Conservation (phyloP, 2,329 filamentous ascomycete species). For the Hypoxylon sp. region DNA sequence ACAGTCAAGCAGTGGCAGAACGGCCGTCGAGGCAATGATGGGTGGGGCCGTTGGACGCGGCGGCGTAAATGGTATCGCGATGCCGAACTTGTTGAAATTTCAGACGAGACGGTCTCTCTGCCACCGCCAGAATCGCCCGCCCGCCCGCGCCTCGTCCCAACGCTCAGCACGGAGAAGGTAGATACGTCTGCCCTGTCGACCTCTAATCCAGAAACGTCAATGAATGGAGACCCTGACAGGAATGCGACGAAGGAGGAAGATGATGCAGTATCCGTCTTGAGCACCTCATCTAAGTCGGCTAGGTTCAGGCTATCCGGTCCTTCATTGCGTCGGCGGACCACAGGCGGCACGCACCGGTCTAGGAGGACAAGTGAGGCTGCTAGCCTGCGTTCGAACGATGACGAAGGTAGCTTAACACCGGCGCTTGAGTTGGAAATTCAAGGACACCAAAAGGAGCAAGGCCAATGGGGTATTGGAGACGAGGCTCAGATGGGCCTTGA, state of each 20-base stretch:
- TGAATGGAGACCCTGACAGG: constrained; percentile 28
- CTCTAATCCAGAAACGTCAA: constrained; percentile 38
- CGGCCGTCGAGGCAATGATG: constrained; percentile 84
- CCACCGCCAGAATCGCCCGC: constrained; percentile 49
- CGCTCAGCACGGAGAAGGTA: constrained; percentile 41
- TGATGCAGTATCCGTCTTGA: constrained; percentile 49
- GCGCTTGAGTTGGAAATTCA: constrained; percentile 66
- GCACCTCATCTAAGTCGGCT: constrained; percentile 51
- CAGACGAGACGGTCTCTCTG: constrained; percentile 50
- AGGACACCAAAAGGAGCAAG: constrained; percentile 66
- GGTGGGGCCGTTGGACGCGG: constrained; percentile 94
- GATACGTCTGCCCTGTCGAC: constrained; percentile 24
- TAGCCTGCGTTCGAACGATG: constrained; percentile 56
- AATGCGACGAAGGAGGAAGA: constrained; percentile 44
- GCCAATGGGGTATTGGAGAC: constrained; percentile 83
- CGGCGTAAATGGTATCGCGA: constrained; percentile 97
- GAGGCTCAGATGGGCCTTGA: constrained; percentile 87
- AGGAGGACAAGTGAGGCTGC: constrained; percentile 60
- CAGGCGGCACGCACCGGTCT: constrained; percentile 52
- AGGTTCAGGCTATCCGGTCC: constrained; percentile 46
- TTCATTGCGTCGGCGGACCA: constrained; percentile 45
- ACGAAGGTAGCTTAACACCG: constrained; percentile 49
- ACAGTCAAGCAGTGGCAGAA: constrained; percentile 79
- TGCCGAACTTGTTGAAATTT: constrained; percentile 89
- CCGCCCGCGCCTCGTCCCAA: constrained; percentile 45